Evolutionary conservation across 1,139 yeast species (phyloP), one percentile per base, ranked within the genome.

Genomic region (Taphrina pruni): DNA sequence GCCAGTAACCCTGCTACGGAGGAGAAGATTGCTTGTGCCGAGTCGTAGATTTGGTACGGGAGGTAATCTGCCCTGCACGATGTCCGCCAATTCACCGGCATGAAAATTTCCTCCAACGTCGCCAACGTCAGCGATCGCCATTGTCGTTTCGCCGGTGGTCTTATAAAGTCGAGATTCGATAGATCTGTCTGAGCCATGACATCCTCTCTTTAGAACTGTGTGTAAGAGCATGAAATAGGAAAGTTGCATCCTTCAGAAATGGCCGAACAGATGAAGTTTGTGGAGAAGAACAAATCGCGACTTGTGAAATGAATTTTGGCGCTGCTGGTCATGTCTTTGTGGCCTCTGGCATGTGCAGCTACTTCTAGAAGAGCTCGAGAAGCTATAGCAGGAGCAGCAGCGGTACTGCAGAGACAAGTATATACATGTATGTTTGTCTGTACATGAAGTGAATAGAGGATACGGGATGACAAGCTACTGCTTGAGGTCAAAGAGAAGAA

Each of bases 21-120:
- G 54, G 77, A 74, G 14, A 79, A 77, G 69, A 79, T 79, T 14
- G 81, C 81, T 71, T 79, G 81, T 21, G 79, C 70, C 21, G 81
- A 78, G 73, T 79, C 81, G 69, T 74, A 79, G 14, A 78, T 75
- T 71, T 79, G 81, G 69, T 79, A 79, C 71, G 76, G 76, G 35
- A 77, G 73, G 70, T 79, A 79, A 69, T 79, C 81, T 1, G 77
- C 68, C 7, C 74, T 73, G 32, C 79, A 81, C 60, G 79, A 75
- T 56, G 75, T 73, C 5, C 81, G 81, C 67, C 77, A 79, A 3
- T 81, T 81, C 1, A 81, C 76, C 5, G 81, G 81, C 61, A 79
- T 73, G 68, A 79, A 79, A 54, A 79, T 75, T 62, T 76, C 74
- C 12, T 77, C 73, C 48, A 78, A 71, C 36, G 48, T 45, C 48